Conservation (phyloP, 192 early-diverging fungal genomes). For the Coemansia sp. region DNA sequence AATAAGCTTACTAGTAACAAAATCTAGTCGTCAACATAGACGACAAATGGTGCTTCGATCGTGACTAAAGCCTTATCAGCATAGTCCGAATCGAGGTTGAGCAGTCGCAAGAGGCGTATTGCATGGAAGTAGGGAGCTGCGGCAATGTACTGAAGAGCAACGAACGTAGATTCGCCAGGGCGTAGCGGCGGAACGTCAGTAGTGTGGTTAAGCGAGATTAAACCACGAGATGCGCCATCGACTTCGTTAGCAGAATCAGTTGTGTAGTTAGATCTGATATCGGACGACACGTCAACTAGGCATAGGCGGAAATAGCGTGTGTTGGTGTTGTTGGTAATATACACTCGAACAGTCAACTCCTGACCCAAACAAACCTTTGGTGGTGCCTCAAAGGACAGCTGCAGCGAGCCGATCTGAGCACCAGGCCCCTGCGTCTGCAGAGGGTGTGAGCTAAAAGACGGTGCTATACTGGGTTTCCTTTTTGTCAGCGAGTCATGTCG, state of each 20-base stretch:
- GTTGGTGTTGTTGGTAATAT: slow-evolving; percentile 36
- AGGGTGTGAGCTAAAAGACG: slow-evolving; percentile 1
- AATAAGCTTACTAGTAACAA: background rate
- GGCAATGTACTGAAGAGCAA: slow-evolving; percentile 31
- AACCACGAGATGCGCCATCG: background rate
- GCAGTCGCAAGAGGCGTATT: slow-evolving; percentile 18
- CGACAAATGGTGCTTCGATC: slow-evolving; percentile 40
- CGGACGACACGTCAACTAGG: slow-evolving; percentile 16
- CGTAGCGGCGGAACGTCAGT: slow-evolving; percentile 32
- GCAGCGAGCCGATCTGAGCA: slow-evolving; percentile 6
- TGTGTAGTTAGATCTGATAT: background rate
- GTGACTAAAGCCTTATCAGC: slow-evolving; percentile 24
- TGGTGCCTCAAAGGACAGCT: slow-evolving; percentile 38
- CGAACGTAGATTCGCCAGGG: slow-evolving; percentile 31
- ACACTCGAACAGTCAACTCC: slow-evolving; percentile 24
- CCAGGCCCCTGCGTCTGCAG: slow-evolving; percentile 2
- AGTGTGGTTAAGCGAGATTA: slow-evolving; percentile 10
- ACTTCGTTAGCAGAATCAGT: background rate
- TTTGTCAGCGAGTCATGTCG: background rate
- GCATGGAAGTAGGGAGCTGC: slow-evolving; percentile 46
- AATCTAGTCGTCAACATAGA: slow-evolving; percentile 26
- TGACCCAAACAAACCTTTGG: slow-evolving; percentile 26
- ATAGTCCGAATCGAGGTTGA: slow-evolving; percentile 24
- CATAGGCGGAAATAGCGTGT: slow-evolving; percentile 21
- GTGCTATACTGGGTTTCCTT: slow-evolving; percentile 4